Base-by-base conservation (phyloP, 768 basidiomycete species). In the Lactarius trivialis region DNA sequence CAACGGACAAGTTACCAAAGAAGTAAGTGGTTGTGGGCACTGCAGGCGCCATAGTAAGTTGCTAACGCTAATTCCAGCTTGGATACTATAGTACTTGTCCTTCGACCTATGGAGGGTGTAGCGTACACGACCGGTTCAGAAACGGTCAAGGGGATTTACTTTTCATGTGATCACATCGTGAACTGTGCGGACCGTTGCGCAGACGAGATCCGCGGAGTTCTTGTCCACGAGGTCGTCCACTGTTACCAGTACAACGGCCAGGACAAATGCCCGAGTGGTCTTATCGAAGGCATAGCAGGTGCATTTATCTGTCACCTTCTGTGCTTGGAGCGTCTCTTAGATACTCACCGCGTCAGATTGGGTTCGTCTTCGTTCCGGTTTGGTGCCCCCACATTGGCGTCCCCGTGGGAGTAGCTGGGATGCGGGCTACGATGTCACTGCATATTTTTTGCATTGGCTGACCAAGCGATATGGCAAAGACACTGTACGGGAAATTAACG, bases 281-380 rank as follows among this genome's bases (percentile, higher is more conserved):
- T 93, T 52, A 82, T 89, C 64, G 90, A 93, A 69, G 90, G 90
- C 21, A 78, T 93, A 30, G 90, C 89, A 71, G 89, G 89, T 86
- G 61, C 48, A 76, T 64, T 17, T n/a, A 32, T 43, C 58, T 48
- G 19, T 49, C 12, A 7, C 12, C 33, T 24, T 56, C 21, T 21
- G 39, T 14, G 33, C 30, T 26, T 50, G 1, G 45, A 2, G 14
- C 12, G 9, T 15, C 19, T 58, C 33, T 61, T 45, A 49, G 26
- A 37, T 53, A 53, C 33, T 21, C 19, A 56, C 30, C 39, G 3
- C 33, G 17, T 4, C 49, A 86, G 90, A 92, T 71, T 91, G 81
- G 72, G 86, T 91, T 36, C 83, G 90, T 58, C 73, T 88, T 34
- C 77, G 78, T 43, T 80, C 82, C 8, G 78, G 78, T 2, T 76